Evolutionary conservation across 257 asterid species (phyloP), one percentile per base, ranked within the genome.

Genomic region (Vinca minor): DNA sequence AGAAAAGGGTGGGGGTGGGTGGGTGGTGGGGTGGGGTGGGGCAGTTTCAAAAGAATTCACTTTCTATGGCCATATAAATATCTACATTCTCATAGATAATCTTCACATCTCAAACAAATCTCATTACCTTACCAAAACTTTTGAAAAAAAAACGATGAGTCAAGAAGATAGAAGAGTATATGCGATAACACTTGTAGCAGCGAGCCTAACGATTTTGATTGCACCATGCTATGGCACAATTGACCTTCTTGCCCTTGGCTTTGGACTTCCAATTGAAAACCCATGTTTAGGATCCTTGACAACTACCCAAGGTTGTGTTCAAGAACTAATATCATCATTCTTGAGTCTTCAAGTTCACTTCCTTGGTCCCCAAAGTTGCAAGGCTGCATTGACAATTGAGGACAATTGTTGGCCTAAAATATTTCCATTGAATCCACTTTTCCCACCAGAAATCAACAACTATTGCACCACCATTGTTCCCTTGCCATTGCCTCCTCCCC

Each of bases 341-440:
- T 5, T 77, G 41, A 74, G 57, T 14, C 41, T 64, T 14, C 52
- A 50, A 4, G 45, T 62, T 3, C 62, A 44, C 0, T 31, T 74
- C 3, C 48, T 77, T 18, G 77, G 77, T 2, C 72, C 77, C 9
- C 65, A 60, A 8, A 74, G 82, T 35, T 71, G 82, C 31, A 62
- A 15, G 13, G 67, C 75, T 26, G 12, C 67, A 42, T 21, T 74
- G 35, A 21, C 42, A 2, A 39, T 77, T 32, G 79, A 77, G 4
- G 70, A 67, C 3, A 63, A 53, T 39, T 77, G 79, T 12, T 77
- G 76, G 79, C 68, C 77, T 0, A 71, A 64, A 55, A 47, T 57
- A 29, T 60, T 77, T 3, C 75, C 79, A 4, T 14, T 68, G 32
- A 70, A 63, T 55, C 72, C 67, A 9, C 42, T 70, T 31, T 74